These are phyloP conservation scores for Linum tenue DNA, from an alignment of 345 rosid species.

Conservation along the genomic window DNA sequence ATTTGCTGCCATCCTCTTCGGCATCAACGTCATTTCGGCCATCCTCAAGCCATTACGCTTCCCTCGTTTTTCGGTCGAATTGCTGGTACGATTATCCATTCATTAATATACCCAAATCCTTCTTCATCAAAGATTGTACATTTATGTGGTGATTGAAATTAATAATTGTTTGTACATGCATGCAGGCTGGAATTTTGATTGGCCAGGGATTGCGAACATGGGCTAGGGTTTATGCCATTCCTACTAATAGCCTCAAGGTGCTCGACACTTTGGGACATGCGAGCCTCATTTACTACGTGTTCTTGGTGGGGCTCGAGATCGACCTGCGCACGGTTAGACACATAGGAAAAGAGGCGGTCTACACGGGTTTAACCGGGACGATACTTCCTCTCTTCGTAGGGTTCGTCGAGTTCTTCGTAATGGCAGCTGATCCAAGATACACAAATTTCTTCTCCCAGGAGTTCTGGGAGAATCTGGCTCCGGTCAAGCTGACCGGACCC, in stretches of 20 bases:
- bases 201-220: not conserved
- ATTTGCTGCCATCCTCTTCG: conserved; percentile 5
- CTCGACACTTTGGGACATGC: conserved; percentile 15
- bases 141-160: not conserved
- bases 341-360: conserved; percentile 10
- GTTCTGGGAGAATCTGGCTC: not conserved
- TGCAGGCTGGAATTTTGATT: conserved; percentile 15
- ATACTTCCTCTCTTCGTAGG: conserved; percentile 14
- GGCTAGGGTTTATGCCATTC: not conserved
- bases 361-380: conserved; percentile 7
- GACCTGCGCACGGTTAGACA: conserved; percentile 12
- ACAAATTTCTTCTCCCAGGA: not conserved
- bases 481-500: conserved; percentile 14
- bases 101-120: too few species aligned
- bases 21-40: conserved; percentile 2
- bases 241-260: conserved; percentile 1
- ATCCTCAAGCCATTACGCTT: conserved; percentile 12
- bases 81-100: not conserved
- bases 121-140: not conserved
- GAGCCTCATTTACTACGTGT: conserved; percentile 25
- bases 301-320: conserved; percentile 31
- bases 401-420: not conserved
- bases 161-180: too few species aligned
- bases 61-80: conserved; percentile 15
- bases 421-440: not conserved